Conservation (phyloP, 306 rosid genomes). For the Biancaea sappan region DNA sequence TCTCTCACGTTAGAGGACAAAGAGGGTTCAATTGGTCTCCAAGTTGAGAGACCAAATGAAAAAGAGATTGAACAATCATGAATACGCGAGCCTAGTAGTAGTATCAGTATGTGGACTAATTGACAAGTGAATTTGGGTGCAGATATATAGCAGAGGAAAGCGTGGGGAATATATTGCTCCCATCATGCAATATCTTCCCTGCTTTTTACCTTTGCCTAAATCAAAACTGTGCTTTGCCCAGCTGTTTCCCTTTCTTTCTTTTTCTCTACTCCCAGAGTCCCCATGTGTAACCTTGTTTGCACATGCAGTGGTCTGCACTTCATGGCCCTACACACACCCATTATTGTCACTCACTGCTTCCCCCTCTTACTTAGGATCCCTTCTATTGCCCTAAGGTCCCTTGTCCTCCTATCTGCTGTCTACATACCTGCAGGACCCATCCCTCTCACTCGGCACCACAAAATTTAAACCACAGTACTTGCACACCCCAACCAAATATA, state of each 20-base stretch:
- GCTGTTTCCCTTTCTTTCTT: not conserved
- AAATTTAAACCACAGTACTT: constrained; percentile 28
- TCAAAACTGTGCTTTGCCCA: constrained; percentile 31
- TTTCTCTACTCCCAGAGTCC: constrained; percentile 30
- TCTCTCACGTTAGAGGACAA: constrained; percentile 37
- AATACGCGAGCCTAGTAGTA: constrained; percentile 38
- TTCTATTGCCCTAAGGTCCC: constrained; percentile 51
- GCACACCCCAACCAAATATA: constrained; percentile 26
- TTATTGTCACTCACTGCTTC: constrained; percentile 51
- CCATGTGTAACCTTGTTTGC: constrained; percentile 57
- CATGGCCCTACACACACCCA: constrained; percentile 48
- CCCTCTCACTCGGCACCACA: constrained; percentile 32
- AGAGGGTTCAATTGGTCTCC: constrained; percentile 47
- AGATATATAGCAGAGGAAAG: constrained; percentile 21
- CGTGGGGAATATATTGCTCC: constrained; percentile 46
- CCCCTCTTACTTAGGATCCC: constrained; percentile 55
- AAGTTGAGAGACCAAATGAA: constrained; percentile 44
- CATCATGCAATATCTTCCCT: constrained; percentile 46
- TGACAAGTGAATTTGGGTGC: constrained; percentile 39
- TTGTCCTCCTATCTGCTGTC: constrained; percentile 45
- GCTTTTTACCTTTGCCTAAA: constrained; percentile 31
- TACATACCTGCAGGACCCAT: constrained; percentile 37
- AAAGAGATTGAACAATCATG: constrained; percentile 36
- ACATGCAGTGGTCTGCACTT: constrained; percentile 50
- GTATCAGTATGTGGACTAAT: constrained; percentile 27